Conservation (phyloP, 2,329 filamentous ascomycete genomes). For the Fusarium odoratissimum region DNA sequence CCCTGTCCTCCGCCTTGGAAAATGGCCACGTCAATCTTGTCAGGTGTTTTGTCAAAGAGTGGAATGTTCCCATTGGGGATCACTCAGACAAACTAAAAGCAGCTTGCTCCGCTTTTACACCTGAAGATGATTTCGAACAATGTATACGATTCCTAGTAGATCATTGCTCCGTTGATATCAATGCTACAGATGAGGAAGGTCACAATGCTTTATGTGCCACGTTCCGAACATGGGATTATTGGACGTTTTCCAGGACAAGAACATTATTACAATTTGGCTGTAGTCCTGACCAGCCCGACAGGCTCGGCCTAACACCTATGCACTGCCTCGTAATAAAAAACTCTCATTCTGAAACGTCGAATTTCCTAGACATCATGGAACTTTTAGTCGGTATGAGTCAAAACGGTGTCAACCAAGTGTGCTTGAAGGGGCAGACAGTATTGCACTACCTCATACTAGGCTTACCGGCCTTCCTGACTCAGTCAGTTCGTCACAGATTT, state of each 20-base stretch:
- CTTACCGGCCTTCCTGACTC: no score
- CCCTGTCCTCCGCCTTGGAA: not conserved
- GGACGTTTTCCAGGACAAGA: no score
- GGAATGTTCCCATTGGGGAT: accelerated
- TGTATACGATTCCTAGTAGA: accelerated
- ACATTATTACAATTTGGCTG: not conserved
- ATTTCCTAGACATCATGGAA: accelerated
- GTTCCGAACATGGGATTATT: no score
- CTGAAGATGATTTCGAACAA: accelerated
- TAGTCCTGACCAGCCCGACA: accelerated
- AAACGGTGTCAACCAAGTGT: not conserved
- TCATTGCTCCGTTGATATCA: not conserved
- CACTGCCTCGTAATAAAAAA: not conserved
- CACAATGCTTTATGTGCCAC: not conserved
- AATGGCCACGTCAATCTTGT: not conserved
- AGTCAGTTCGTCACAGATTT: no score
- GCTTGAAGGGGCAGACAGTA: accelerated
- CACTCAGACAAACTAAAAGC: accelerated
- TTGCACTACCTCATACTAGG: not conserved
- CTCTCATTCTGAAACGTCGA: not conserved
- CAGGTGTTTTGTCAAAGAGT: not conserved
- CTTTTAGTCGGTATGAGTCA: accelerated
- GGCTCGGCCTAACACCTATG: not conserved
- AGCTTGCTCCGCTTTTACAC: accelerated
- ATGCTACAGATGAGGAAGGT: accelerated